Evolutionary conservation across 192 early-diverging fungal species (phyloP).

Genomic region (Pilaira anomala): DNA sequence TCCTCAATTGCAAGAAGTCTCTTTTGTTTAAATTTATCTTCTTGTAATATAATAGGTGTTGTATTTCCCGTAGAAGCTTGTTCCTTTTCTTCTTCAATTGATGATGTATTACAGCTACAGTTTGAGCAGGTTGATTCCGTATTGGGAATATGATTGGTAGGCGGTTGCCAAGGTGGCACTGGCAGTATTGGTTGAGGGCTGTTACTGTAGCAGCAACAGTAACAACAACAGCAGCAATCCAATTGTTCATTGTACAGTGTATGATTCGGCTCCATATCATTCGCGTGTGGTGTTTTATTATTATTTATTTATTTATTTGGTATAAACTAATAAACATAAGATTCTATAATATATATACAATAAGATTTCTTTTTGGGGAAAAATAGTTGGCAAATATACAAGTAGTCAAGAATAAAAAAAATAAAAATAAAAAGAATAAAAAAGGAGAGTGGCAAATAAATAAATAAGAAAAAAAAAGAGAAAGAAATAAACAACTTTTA

Average conservation of each 20-base stretch:
- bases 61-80: neutral
- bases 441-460: neutral
- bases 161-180: neutral
- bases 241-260: neutral
- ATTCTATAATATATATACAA: neutral
- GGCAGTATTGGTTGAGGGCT: neutral
- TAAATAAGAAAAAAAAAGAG: neutral
- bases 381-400: neutral
- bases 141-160: neutral
- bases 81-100: neutral
- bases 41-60: neutral
- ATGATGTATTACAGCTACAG: constrained; percentile 12
- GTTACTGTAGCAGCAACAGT: neutral
- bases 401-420: neutral
- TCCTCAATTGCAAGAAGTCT: constrained; percentile 32
- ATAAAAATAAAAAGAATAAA: constrained; percentile 2
- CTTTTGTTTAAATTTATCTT: constrained; percentile 7
- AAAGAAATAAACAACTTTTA: neutral
- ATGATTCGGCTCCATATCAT: too few species aligned
- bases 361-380: neutral
- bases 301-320: too few species aligned
- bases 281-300: too few species aligned
- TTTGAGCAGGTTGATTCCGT: constrained; percentile 3
- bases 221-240: constrained; percentile 11
- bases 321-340: too few species aligned